A percentile compares a stretch with the other conserved stretches of the same genome.
Evolutionary conservation across 1,139 yeast genomes (phyloP).

Genomic region (Chernovozyma sophiae-reginae): DNA sequence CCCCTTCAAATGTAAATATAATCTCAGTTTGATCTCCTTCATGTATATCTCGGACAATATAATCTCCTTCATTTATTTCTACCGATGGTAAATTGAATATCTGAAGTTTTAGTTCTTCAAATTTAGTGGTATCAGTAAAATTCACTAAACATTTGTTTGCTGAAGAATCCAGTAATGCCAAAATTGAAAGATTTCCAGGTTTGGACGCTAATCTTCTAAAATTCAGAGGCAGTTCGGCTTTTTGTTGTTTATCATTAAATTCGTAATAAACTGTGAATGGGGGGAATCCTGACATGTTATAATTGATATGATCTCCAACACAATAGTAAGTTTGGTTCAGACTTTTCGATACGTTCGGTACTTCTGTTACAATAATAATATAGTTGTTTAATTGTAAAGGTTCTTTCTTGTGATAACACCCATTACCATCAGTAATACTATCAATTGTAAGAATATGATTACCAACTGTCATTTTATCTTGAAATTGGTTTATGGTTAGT

Average conservation of each 20-base stretch:
- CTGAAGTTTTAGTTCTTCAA: constrained; percentile 42
- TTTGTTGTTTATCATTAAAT: constrained; percentile 61
- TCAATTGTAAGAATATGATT: constrained; percentile 56
- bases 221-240: constrained; percentile 57
- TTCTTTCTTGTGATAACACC: constrained; percentile 50
- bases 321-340: constrained; percentile 47
- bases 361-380: constrained; percentile 63
- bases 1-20: constrained; percentile 61
- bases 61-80: constrained; percentile 76
- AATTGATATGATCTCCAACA: constrained; percentile 86
- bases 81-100: constrained; percentile 88
- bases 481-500: constrained; percentile 12
- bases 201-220: constrained; percentile 71
- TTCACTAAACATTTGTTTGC: constrained; percentile 65
- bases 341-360: constrained; percentile 57
- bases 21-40: constrained; percentile 85
- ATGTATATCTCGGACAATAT: constrained; percentile 72
- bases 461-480: constrained; percentile 26
- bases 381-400: constrained; percentile 31
- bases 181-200: constrained; percentile 71
- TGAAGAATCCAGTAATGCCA: constrained; percentile 71
- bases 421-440: constrained; percentile 62
- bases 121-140: constrained; percentile 39
- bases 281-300: constrained; percentile 71
- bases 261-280: constrained; percentile 75